Percentiles rank a stretch among this genome's conserved stretches.
Conservation (phyloP, 2,329 filamentous ascomycete species). For the Pseudogymnoascus verrucosus region DNA sequence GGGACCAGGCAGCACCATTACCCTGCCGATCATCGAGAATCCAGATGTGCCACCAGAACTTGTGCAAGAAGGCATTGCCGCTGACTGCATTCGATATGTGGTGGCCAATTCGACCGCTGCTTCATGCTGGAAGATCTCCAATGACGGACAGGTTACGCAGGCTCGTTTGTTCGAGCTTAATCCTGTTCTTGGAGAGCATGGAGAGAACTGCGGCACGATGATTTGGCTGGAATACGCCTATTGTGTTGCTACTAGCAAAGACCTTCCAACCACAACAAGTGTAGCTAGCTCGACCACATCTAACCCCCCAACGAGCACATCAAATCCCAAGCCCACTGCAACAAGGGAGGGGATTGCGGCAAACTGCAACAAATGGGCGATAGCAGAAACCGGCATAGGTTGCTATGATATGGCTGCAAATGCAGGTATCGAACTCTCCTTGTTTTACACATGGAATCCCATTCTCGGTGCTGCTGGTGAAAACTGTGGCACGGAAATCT, state of each 20-base stretch:
- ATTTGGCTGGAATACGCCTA: neutral
- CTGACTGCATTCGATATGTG: neutral
- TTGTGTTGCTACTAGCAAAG: neutral
- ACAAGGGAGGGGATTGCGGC: neutral
- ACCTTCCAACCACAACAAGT: neutral
- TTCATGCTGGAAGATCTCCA: neutral
- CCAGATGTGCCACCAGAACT: no score
- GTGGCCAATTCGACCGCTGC: neutral
- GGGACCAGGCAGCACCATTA: no score
- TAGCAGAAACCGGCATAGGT: neutral
- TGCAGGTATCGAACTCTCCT: no score
- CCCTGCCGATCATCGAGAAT: no score
- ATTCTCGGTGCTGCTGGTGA: no score
- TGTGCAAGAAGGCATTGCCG: neutral
- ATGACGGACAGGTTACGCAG: neutral
- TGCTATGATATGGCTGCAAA: neutral
- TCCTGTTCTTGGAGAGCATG: neutral
- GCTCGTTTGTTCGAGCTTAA: neutral
- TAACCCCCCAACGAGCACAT: neutral
- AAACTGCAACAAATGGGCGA: neutral
- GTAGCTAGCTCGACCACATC: neutral
- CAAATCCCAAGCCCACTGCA: neutral
- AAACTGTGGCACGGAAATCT: no score
- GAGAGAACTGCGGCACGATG: neutral
- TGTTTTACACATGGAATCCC: no score